These are phyloP conservation scores for Baudoinia panamericana DNA, from an alignment of 495 filamentous ascomycete species.

Conservation along the genomic window DNA sequence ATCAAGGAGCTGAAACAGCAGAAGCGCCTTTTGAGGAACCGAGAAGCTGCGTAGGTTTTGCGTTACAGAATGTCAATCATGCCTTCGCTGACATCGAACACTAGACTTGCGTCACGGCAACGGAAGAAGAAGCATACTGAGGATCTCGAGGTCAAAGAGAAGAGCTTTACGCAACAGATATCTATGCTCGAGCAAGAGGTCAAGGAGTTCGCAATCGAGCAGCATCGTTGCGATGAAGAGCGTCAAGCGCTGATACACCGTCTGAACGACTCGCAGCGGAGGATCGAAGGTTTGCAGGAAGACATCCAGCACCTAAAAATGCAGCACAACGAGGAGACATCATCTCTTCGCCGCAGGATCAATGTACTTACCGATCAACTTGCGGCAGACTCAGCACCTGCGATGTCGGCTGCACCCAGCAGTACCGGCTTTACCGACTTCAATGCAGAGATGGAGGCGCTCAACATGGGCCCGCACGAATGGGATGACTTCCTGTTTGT, in stretches of 20 bases:
- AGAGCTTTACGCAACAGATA: slow-evolving; percentile 65
- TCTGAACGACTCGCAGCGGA: slow-evolving; percentile 37
- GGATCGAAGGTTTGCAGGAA: slow-evolving; percentile 60
- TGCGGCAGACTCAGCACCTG: slow-evolving; percentile 59
- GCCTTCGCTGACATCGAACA: slow-evolving; percentile 18
- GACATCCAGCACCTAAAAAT: slow-evolving; percentile 89
- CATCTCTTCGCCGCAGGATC: slow-evolving; percentile 91
- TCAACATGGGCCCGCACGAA: slow-evolving; percentile 59
- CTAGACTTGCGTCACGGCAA: slow-evolving; percentile 85
- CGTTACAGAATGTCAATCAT: slow-evolving; percentile 1
- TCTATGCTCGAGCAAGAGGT: slow-evolving; percentile 69
- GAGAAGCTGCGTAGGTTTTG: slow-evolving; percentile 76
- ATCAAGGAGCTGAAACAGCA: slow-evolving; percentile 98
- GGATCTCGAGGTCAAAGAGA: slow-evolving; percentile 92
- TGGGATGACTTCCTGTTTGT: slow-evolving; percentile 76
- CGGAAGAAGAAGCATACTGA: slow-evolving; percentile 99
- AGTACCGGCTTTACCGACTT: slow-evolving; percentile 51
- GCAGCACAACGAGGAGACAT: slow-evolving; percentile 82
- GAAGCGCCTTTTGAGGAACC: slow-evolving; percentile 86
- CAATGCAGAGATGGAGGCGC: slow-evolving; percentile 67
- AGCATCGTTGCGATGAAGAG: slow-evolving; percentile 1
- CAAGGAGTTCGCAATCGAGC: slow-evolving; percentile 24
- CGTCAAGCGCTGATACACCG: slow-evolving; percentile 8
- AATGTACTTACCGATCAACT: slow-evolving; percentile 74
- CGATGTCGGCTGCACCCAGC: slow-evolving; percentile 42